Evolutionary conservation across 2,329 filamentous ascomycete genomes (phyloP), one percentile per base, ranked within the genome.

Genomic region (Anisogramma anomala): DNA sequence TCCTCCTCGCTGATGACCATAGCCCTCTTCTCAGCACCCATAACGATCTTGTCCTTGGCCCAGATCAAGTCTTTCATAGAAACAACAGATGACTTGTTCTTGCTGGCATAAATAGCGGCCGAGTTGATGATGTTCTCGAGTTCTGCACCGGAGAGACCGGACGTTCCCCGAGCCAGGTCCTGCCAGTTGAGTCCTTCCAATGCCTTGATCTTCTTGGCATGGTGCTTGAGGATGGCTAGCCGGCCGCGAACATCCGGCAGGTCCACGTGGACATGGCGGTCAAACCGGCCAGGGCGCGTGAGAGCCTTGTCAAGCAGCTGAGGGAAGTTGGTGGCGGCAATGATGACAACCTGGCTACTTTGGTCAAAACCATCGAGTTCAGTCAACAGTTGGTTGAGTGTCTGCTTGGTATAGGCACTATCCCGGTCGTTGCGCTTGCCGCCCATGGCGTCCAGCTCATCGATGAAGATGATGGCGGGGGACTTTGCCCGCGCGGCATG

Each of bases 361-460:
- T 95, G 88, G 43, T 94, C 87, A 56, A 98, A 98, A 18, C 93
- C 93, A 54, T 98, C 93, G 28, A 98, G 74, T 59, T 98, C 91
- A 14, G 93, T 96, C 43, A 98, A 75, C 40, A 98, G 75, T 64
- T 98, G 91, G 58, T 98, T 98, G 49, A 98, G 72, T 0, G 91
- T 98, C 63, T 98, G 93, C 61, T 95, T 95, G 50, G 89, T 84
- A 58, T 98, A 94, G 11, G 87, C 85, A 19, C 88, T 86, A 60
- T 98, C 93, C 44, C 87, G 74, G 35, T 91, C 84, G 55, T 95
- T 94, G 49, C 91, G 78, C 65, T 91, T 93, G 43, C 87, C 86
- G 53, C 91, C 91, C 53, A 98, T 91, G 39, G 91, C 91, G 60
- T 94, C 85, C 40, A 94, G 64, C 59, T 94, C 85, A 57, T 94